phyloP scores from a whole-genome alignment of 2,329 filamentous ascomycete species.

The Fusarium nelsonii region DNA sequence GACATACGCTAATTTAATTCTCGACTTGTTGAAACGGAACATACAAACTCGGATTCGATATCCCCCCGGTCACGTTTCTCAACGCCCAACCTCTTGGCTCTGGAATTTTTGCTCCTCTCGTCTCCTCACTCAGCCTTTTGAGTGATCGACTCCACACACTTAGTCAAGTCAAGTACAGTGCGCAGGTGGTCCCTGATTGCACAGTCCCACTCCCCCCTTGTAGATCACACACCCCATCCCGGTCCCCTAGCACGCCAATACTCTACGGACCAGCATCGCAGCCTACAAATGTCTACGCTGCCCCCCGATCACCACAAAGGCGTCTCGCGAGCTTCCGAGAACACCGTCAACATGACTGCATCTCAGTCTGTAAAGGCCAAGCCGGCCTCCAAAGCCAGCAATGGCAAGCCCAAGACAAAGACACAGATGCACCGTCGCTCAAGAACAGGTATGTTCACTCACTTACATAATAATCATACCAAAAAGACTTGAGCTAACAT shows the following conservation, averaged over 20 bases:
- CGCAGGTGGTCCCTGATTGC: conserved; percentile 16
- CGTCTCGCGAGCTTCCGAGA: conserved; percentile 61
- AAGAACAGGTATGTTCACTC: conserved; percentile 81
- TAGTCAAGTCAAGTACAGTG: conserved; percentile 29
- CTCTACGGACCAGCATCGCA: conserved; percentile 52
- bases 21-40: conserved; percentile 43
- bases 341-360: conserved; percentile 70
- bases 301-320: conserved; percentile 70
- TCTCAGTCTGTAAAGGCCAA: conserved; percentile 71
- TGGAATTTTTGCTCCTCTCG: conserved; percentile 43
- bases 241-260: conserved; percentile 45
- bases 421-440: conserved; percentile 93
- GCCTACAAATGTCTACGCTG: conserved; percentile 72
- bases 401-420: conserved; percentile 73
- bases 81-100: conserved; percentile 44
- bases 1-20: conserved; percentile 50
- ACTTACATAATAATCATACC: conserved; percentile 48
- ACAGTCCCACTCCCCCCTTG: conserved; percentile 45
- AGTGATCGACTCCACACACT: conserved; percentile 45
- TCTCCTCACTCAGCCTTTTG: conserved; percentile 49
- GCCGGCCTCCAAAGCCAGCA: conserved; percentile 65
- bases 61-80: conserved; percentile 40
- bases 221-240: conserved; percentile 44
- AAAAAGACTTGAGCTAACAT: conserved; percentile 15
- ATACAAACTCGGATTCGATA: conserved; percentile 39